A percentile compares a stretch with the other conserved stretches of the same genome.
phyloP scores from a whole-genome alignment of 164 flowering plant species.

The Warburgia ugandensis region DNA sequence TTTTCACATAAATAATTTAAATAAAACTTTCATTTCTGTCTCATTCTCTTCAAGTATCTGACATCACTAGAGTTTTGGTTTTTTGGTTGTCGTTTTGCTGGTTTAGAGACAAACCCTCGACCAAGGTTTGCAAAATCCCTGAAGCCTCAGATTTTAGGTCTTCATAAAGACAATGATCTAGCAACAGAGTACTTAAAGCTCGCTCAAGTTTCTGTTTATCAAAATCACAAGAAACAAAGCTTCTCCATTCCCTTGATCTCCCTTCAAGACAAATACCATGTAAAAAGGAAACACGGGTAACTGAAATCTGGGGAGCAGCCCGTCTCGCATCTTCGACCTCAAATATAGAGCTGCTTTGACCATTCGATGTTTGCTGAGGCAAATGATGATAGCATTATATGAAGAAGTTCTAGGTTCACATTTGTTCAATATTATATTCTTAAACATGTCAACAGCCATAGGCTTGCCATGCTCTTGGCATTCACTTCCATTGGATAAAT shows the following conservation, averaged over 20 bases:
- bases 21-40: not conserved
- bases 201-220: conserved; percentile 33
- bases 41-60: conserved; percentile 9
- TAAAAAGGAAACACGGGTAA: conserved; percentile 51
- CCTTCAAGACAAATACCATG: conserved; percentile 62
- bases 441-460: conserved; percentile 33
- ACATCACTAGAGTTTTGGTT: conserved; percentile 10
- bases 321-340: conserved; percentile 35
- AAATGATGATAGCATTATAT: conserved; percentile 46
- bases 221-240: conserved; percentile 28
- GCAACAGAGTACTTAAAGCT: conserved; percentile 46
- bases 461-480: conserved; percentile 19
- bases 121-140: conserved; percentile 36
- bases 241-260: conserved; percentile 50
- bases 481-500: conserved; percentile 16
- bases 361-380: conserved; percentile 64
- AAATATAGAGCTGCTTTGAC: conserved; percentile 44
- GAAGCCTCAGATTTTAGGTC: conserved; percentile 43
- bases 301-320: conserved; percentile 44
- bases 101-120: conserved; percentile 24
- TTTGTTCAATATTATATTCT: conserved; percentile 48
- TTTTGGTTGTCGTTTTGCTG: conserved; percentile 4
- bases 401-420: conserved; percentile 42
- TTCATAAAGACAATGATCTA: conserved; percentile 30
- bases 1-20: no score